These are phyloP conservation scores for Sarocladium oryzae DNA, from an alignment of 2,329 filamentous ascomycete genomes.

Conservation along the genomic window DNA sequence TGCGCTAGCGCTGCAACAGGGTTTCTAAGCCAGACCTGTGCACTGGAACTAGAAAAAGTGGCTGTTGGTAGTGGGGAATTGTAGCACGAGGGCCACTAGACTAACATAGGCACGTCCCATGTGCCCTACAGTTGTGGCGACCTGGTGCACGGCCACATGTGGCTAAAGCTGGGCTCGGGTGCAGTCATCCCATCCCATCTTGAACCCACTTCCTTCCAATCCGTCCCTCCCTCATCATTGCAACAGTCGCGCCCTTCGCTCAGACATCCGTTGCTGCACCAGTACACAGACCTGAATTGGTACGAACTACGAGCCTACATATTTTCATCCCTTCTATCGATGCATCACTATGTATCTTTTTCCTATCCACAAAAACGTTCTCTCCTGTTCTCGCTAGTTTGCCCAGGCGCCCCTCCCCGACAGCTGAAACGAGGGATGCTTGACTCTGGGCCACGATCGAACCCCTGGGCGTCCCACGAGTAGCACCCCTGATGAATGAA, in stretches of 20 bases:
- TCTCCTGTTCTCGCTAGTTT: not conserved
- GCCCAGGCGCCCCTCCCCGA: conserved; percentile 2
- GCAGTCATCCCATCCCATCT: not conserved
- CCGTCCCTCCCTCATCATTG: not conserved
- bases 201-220: not conserved
- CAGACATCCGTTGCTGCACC: conserved; percentile 3
- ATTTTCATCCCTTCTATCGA: not conserved
- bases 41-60: not conserved
- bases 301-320: not conserved
- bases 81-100: not conserved
- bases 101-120: not conserved
- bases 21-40: too few species aligned
- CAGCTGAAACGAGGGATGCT: conserved; percentile 4
- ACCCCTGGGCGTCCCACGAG: not conserved
- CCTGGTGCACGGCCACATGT: not conserved
- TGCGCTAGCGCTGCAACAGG: not conserved
- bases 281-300: not conserved
- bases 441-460: not conserved
- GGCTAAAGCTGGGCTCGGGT: not conserved
- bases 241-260: too few species aligned
- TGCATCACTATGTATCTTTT: too few species aligned
- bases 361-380: not conserved
- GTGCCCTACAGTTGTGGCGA: not conserved
- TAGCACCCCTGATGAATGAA: conserved; percentile 1
- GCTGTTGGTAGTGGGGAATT: not conserved